Conservation (phyloP, 208 protist genomes). For the Leishmania martiniquensis region DNA sequence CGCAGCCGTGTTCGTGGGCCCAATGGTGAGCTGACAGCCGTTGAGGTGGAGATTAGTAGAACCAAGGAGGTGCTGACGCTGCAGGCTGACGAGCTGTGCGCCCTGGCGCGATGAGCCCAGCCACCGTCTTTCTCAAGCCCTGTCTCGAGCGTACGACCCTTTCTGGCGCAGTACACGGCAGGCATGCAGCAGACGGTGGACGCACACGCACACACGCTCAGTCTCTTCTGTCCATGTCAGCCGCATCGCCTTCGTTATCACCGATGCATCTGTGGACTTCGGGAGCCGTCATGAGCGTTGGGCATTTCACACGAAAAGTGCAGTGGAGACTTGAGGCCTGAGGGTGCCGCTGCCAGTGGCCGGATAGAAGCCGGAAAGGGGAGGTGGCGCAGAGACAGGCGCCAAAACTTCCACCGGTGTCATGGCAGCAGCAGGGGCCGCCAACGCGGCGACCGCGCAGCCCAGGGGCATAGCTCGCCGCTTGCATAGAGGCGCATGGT, state of each 20-base stretch:
- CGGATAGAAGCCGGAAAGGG: background rate
- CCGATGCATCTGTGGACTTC: slow-evolving; percentile 11
- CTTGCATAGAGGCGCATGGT: slow-evolving; percentile 40
- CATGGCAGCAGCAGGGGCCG: background rate
- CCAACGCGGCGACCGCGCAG: slow-evolving; percentile 32
- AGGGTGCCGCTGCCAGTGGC: background rate
- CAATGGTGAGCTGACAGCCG: slow-evolving; percentile 33
- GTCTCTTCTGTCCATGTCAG: background rate
- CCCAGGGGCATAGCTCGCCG: slow-evolving; percentile 42
- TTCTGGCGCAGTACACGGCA: background rate
- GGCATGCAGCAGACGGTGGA: background rate
- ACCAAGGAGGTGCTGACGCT: slow-evolving; percentile 45
- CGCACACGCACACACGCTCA: no score
- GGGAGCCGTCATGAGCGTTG: slow-evolving; percentile 8
- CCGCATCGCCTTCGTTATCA: background rate
- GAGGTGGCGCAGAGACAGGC: background rate
- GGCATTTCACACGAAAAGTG: slow-evolving; percentile 10
- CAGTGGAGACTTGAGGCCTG: slow-evolving; percentile 11
- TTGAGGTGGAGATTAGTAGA: slow-evolving; percentile 60
- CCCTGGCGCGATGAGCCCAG: slow-evolving; percentile 15
- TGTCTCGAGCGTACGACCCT: no score
- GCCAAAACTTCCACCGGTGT: background rate
- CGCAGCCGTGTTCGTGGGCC: slow-evolving; percentile 35
- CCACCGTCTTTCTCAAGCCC: no score
- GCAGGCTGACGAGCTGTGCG: slow-evolving; percentile 60